Evolutionary conservation across 1,139 yeast genomes (phyloP).

Genomic region (Yamadazyma mexicana): DNA sequence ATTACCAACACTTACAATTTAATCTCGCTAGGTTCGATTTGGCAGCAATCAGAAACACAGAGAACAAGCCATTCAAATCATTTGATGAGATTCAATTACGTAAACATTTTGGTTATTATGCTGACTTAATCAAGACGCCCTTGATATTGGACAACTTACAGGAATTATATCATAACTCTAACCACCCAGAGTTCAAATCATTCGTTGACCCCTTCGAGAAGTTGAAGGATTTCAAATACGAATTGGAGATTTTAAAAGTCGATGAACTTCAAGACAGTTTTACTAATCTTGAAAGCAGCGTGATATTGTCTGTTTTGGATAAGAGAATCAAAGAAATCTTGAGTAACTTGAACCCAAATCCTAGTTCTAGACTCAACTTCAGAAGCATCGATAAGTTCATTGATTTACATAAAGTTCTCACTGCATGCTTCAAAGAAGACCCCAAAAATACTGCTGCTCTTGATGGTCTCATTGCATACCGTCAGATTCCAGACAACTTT

Average conservation of each 20-base stretch:
- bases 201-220: slow-evolving; percentile 1
- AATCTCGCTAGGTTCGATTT: slow-evolving; percentile 12
- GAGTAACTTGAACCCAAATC: slow-evolving; percentile 16
- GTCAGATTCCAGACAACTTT: slow-evolving; percentile 37
- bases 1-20: slow-evolving; percentile 11
- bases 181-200: background rate
- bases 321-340: slow-evolving; percentile 21
- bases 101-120: slow-evolving; percentile 14
- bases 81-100: slow-evolving; percentile 9
- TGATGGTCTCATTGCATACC: slow-evolving; percentile 30
- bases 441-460: slow-evolving; percentile 28
- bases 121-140: slow-evolving; percentile 12
- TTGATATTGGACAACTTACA: slow-evolving; percentile 11
- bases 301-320: slow-evolving; percentile 20
- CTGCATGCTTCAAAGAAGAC: slow-evolving; percentile 22
- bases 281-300: slow-evolving; percentile 14
- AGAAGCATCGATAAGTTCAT: slow-evolving; percentile 7
- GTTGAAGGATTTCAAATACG: slow-evolving; percentile 10
- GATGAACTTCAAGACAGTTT: slow-evolving; percentile 19
- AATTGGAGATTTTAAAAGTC: slow-evolving; percentile 11
- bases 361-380: slow-evolving; percentile 16
- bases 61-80: slow-evolving; percentile 11
- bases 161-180: slow-evolving; percentile 5
- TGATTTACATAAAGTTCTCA: slow-evolving; percentile 15
- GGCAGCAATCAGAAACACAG: slow-evolving; percentile 5